These are phyloP conservation scores for Phaeolepiota aurea DNA, from an alignment of 768 basidiomycete genomes.

Conservation along the genomic window DNA sequence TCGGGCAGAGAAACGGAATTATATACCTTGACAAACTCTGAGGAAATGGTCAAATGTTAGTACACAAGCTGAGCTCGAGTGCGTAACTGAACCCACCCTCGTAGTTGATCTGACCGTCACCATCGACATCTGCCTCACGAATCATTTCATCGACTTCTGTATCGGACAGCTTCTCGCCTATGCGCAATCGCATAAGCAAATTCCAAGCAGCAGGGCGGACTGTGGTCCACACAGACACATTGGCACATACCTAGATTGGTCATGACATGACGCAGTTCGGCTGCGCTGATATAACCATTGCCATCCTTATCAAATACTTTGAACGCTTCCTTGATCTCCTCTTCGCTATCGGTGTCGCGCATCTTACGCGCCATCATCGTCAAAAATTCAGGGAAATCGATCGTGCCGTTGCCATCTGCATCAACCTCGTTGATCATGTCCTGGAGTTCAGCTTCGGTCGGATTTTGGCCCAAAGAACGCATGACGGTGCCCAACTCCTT, in stretches of 20 bases:
- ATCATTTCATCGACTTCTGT: slow-evolving; percentile 95
- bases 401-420: slow-evolving; percentile 32
- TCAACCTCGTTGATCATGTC: slow-evolving; percentile 45
- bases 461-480: slow-evolving; percentile 40
- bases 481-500: slow-evolving; percentile 40
- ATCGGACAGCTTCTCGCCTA: slow-evolving; percentile 83
- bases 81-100: slow-evolving; percentile 40
- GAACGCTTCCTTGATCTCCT: slow-evolving; percentile 41
- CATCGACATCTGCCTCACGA: slow-evolving; percentile 90
- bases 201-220: neutral
- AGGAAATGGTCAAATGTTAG: slow-evolving; percentile 1
- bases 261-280: slow-evolving; percentile 92
- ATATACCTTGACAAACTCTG: slow-evolving; percentile 71
- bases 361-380: slow-evolving; percentile 36
- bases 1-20: slow-evolving; percentile 4
- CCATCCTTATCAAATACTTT: slow-evolving; percentile 90
- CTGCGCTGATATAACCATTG: slow-evolving; percentile 83
- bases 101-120: slow-evolving; percentile 90
- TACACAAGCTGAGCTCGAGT: slow-evolving; percentile 3
- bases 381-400: slow-evolving; percentile 41
- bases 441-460: slow-evolving; percentile 38
- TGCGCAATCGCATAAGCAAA: too few relatives aligned
- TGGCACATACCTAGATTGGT: slow-evolving; percentile 68
- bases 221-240: neutral
- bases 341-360: slow-evolving; percentile 30